Percentiles rank a stretch among this genome's conserved stretches.
phyloP scores from a whole-genome alignment of 257 asterid species.

The Solanum chiquidenum region DNA sequence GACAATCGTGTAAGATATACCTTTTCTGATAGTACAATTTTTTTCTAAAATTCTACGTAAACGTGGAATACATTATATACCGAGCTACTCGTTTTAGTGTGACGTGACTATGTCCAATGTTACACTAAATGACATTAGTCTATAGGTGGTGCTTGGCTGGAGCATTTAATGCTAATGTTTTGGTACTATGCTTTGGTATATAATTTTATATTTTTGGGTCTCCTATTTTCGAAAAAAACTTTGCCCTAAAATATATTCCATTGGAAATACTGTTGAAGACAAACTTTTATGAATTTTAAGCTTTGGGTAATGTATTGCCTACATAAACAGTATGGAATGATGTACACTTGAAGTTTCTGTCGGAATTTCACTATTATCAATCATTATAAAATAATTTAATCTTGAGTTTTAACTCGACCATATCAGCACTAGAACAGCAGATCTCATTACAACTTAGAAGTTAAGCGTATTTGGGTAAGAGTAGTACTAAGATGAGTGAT shows the following conservation, averaged over 20 bases:
- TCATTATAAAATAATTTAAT: neutral
- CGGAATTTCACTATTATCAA: neutral
- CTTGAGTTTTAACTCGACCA: neutral
- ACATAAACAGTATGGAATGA: neutral
- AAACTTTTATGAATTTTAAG: neutral
- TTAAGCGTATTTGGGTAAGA: neutral
- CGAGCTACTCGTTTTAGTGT: conserved; percentile 8
- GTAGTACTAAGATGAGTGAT: too few species aligned
- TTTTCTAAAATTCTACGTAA: neutral
- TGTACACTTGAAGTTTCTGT: neutral
- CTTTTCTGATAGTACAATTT: neutral
- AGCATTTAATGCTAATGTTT: conserved; percentile 23
- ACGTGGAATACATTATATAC: neutral
- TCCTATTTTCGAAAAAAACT: neutral
- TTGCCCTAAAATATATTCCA: neutral
- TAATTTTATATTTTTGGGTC: neutral
- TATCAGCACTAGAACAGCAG: neutral
- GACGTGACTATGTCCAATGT: conserved; percentile 26
- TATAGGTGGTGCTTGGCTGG: conserved; percentile 28
- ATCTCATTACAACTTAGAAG: too few species aligned
- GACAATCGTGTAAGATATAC: neutral
- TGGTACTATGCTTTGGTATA: neutral
- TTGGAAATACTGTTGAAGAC: neutral
- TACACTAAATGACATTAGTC: conserved; percentile 29
- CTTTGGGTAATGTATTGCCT: neutral